These are phyloP conservation scores for Lipomyces orientalis DNA, from an alignment of 805 yeast genomes.

Conservation along the genomic window DNA sequence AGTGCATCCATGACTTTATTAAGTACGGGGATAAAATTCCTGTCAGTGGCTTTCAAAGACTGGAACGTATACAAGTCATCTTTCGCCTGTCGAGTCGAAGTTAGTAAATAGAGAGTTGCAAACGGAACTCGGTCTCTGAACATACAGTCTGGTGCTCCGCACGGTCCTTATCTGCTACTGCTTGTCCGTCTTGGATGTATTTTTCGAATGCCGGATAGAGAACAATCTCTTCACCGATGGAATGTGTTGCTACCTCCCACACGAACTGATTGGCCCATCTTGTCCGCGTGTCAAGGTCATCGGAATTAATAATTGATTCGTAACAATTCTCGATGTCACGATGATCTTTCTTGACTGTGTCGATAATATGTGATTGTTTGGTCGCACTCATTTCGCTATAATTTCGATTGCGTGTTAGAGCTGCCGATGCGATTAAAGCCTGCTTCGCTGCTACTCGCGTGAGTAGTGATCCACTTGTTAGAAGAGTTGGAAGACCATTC, in stretches of 20 bases:
- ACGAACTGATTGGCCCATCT: slow-evolving; percentile 17
- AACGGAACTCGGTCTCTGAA: background rate
- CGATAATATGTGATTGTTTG: background rate
- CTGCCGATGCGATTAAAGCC: background rate
- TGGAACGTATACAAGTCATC: slow-evolving; percentile 13
- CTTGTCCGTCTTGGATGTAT: slow-evolving; percentile 11
- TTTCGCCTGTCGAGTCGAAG: slow-evolving; percentile 2
- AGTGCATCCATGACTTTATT: slow-evolving; percentile 7
- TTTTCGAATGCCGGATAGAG: slow-evolving; percentile 18
- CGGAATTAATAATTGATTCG: slow-evolving; percentile 1
- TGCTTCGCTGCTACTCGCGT: background rate
- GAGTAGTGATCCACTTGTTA: too few species aligned
- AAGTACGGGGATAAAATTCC: background rate
- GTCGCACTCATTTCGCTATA: background rate
- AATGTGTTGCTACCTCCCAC: slow-evolving; percentile 16
- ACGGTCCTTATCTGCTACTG: slow-evolving; percentile 14
- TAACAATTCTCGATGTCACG: slow-evolving; percentile 4
- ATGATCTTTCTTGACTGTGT: slow-evolving; percentile 1
- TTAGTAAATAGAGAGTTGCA: background rate
- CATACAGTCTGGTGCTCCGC: slow-evolving; percentile 10
- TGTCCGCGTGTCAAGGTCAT: slow-evolving; percentile 7
- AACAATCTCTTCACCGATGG: slow-evolving; percentile 18
- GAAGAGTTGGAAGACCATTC: too few species aligned
- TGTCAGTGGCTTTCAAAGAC: slow-evolving; percentile 2
- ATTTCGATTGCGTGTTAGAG: background rate